Percentiles rank a stretch among this genome's conserved stretches.
Evolutionary conservation across 1,139 yeast species (phyloP).

Genomic region (Yamadazyma atlantica): DNA sequence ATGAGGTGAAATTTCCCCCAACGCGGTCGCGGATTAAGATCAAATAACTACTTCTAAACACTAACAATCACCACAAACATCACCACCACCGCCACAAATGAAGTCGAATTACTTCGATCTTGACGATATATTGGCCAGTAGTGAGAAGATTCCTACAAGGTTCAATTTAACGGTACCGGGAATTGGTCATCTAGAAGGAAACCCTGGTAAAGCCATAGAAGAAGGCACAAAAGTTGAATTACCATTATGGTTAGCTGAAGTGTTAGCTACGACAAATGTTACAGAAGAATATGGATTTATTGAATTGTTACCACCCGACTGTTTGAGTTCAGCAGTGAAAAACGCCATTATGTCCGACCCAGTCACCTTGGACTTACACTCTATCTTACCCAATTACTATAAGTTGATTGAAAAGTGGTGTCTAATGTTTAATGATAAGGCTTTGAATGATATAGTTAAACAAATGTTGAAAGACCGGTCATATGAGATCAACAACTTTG

Average conservation of each 20-base stretch:
- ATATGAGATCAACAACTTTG: constrained; percentile 68
- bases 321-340: constrained; percentile 59
- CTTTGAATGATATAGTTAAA: constrained; percentile 53
- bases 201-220: constrained; percentile 64
- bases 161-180: constrained; percentile 82
- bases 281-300: constrained; percentile 55
- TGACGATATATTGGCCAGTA: constrained; percentile 81
- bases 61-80: no score
- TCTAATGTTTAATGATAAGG: constrained; percentile 62
- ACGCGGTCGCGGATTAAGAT: no score
- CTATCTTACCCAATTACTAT: constrained; percentile 67
- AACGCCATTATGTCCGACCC: constrained; percentile 85
- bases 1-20: no score
- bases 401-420: constrained; percentile 75
- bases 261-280: constrained; percentile 59
- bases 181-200: constrained; percentile 83
- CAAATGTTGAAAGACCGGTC: constrained; percentile 63
- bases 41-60: no score
- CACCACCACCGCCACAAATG: no score
- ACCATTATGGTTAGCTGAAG: constrained; percentile 88
- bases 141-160: constrained; percentile 70
- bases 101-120: constrained; percentile 62
- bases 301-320: constrained; percentile 67
- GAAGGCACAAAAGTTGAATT: constrained; percentile 71
- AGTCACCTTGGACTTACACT: constrained; percentile 62